Conservation (phyloP, 768 basidiomycete genomes). For the Tubosaeta sp. region DNA sequence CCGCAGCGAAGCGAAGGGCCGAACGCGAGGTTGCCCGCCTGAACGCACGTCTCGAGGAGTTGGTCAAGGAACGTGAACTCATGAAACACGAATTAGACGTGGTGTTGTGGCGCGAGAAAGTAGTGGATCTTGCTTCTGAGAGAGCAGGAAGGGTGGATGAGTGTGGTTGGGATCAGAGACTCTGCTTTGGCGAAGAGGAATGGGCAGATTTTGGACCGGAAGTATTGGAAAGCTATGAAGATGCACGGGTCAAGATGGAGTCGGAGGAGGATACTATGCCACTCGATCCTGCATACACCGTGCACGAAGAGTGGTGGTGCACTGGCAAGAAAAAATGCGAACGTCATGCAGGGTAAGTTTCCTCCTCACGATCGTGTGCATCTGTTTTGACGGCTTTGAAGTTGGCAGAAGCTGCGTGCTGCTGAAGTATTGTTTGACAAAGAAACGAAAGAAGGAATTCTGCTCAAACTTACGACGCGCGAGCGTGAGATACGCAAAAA, state of each 20-base stretch:
- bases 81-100: constrained; percentile 68
- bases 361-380: not conserved
- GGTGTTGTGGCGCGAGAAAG: constrained; percentile 63
- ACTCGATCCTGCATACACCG: constrained; percentile 29
- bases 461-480: constrained; percentile 62
- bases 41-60: constrained; percentile 47
- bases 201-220: constrained; percentile 64
- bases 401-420: constrained; percentile 76
- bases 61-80: constrained; percentile 58
- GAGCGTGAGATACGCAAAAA: constrained; percentile 76
- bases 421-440: constrained; percentile 74
- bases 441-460: constrained; percentile 65
- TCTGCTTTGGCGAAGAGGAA: constrained; percentile 81
- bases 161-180: constrained; percentile 87
- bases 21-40: constrained; percentile 57
- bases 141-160: constrained; percentile 60
- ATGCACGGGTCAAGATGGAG: constrained; percentile 34
- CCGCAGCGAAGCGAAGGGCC: constrained; percentile 42
- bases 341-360: constrained; percentile 67
- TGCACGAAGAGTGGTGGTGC: constrained; percentile 72
- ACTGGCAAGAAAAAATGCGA: constrained; percentile 69
- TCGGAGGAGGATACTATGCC: constrained; percentile 36
- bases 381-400: constrained; percentile 26
- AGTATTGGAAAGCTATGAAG: constrained; percentile 69
- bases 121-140: constrained; percentile 63